Evolutionary conservation across 768 basidiomycete genomes (phyloP).

Genomic region (Neoboletus subvelutipes): DNA sequence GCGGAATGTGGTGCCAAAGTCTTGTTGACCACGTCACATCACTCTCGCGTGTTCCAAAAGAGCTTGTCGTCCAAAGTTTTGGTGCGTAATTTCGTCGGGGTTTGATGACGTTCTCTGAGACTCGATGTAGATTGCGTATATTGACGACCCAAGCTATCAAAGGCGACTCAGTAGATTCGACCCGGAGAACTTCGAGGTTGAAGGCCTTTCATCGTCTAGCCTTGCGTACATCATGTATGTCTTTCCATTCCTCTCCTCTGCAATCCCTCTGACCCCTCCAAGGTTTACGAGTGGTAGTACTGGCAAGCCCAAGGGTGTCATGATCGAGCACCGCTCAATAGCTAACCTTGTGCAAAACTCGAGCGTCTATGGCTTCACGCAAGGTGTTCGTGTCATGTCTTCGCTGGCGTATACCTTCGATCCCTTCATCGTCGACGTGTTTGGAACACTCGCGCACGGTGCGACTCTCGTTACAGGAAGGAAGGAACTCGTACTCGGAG

Average conservation of each 20-base stretch:
- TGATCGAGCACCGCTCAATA: slow-evolving; percentile 24
- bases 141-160: slow-evolving; percentile 30
- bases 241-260: neutral
- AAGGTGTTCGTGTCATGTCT: slow-evolving; percentile 27
- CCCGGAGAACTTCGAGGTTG: slow-evolving; percentile 20
- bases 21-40: slow-evolving; percentile 26
- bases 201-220: slow-evolving; percentile 21
- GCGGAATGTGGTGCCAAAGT: slow-evolving; percentile 28
- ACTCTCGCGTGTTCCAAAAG: slow-evolving; percentile 25
- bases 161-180: slow-evolving; percentile 18
- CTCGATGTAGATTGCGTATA: slow-evolving; percentile 23
- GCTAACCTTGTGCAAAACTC: slow-evolving; percentile 24
- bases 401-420: slow-evolving; percentile 33
- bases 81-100: slow-evolving; percentile 5
- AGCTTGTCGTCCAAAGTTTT: slow-evolving; percentile 23
- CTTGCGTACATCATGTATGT: slow-evolving; percentile 30
- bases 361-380: slow-evolving; percentile 21
- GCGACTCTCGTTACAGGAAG: slow-evolving; percentile 22
- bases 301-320: slow-evolving; percentile 26
- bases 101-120: neutral
- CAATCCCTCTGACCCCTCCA: neutral
- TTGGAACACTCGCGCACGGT: slow-evolving; percentile 20
- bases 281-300: slow-evolving; percentile 26
- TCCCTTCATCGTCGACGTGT: slow-evolving; percentile 20
- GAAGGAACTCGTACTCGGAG: slow-evolving; percentile 31